A percentile compares a stretch with the other conserved stretches of the same genome.
Conservation (phyloP, 2,329 filamentous ascomycete genomes). For the Rosellinia necatrix region DNA sequence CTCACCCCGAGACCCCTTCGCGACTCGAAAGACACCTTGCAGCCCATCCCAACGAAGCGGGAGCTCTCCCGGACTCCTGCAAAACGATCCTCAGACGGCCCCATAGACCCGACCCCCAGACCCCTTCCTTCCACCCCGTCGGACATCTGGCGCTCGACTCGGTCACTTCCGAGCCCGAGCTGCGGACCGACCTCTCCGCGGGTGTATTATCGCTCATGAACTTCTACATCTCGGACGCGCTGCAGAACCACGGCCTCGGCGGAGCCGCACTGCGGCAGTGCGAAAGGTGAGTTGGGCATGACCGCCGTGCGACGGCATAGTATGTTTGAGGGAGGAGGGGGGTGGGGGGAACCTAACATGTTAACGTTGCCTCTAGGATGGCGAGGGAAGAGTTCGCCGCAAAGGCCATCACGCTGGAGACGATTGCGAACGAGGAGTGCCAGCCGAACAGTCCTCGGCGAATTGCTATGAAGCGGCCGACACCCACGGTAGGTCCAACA, state of each 20-base stretch:
- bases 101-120: slow-evolving; percentile 25
- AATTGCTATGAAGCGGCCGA: slow-evolving; percentile 28
- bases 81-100: slow-evolving; percentile 25
- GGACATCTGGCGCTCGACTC: slow-evolving; percentile 41
- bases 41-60: slow-evolving; percentile 26
- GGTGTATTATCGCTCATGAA: slow-evolving; percentile 33
- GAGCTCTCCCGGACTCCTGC: slow-evolving; percentile 25
- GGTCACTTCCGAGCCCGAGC: slow-evolving; percentile 22
- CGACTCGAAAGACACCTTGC: slow-evolving; percentile 32
- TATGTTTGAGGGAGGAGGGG: no score
- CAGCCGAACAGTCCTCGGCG: slow-evolving; percentile 26
- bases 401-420: slow-evolving; percentile 32
- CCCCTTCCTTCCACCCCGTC: slow-evolving; percentile 35
- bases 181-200: slow-evolving; percentile 24
- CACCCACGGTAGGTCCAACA: slow-evolving; percentile 21
- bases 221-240: slow-evolving; percentile 34
- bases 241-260: slow-evolving; percentile 34
- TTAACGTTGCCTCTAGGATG: slow-evolving; percentile 22
- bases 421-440: slow-evolving; percentile 31
- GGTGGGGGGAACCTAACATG: not conserved
- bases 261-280: slow-evolving; percentile 27
- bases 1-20: slow-evolving; percentile 24
- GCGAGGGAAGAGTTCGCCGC: slow-evolving; percentile 32
- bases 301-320: not conserved
- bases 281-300: slow-evolving; percentile 27